phyloP scores from a whole-genome alignment of 805 yeast genomes.

The Nakazawaea anatomiae region DNA sequence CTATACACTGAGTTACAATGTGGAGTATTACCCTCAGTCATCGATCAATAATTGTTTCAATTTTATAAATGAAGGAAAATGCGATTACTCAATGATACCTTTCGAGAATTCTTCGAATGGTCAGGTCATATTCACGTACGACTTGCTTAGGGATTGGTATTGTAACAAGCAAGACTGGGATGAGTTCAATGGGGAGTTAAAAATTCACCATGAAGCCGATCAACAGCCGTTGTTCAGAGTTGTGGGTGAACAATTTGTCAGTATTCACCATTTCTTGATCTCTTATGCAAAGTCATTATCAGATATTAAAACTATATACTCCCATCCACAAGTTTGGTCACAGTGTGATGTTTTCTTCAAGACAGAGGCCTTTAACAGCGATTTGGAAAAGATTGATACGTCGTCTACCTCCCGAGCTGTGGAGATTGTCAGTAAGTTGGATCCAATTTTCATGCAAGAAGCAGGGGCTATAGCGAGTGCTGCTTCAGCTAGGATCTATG shows the following conservation, averaged over 20 bases:
- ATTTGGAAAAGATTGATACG: constrained; percentile 53
- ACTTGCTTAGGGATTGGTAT: constrained; percentile 67
- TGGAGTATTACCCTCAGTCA: constrained; percentile 29
- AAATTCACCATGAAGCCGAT: constrained; percentile 1
- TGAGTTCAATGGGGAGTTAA: constrained; percentile 7
- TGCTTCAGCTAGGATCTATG: constrained; percentile 57
- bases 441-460: constrained; percentile 25
- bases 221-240: constrained; percentile 39
- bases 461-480: constrained; percentile 70
- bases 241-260: constrained; percentile 75
- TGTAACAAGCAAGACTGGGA: constrained; percentile 14
- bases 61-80: constrained; percentile 33
- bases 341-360: constrained; percentile 62
- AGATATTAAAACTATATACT: constrained; percentile 55
- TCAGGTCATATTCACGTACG: constrained; percentile 81
- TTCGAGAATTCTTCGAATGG: constrained; percentile 95
- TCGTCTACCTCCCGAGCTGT: constrained; percentile 87
- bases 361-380: constrained; percentile 25
- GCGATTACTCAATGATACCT: constrained; percentile 78
- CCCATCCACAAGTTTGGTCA: constrained; percentile 99
- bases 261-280: constrained; percentile 73
- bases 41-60: constrained; percentile 60
- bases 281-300: constrained; percentile 37
- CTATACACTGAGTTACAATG: constrained; percentile 18
- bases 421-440: constrained; percentile 40